Evolutionary conservation across 306 rosid genomes (phyloP).

Genomic region (Pterocarpus santalinus): DNA sequence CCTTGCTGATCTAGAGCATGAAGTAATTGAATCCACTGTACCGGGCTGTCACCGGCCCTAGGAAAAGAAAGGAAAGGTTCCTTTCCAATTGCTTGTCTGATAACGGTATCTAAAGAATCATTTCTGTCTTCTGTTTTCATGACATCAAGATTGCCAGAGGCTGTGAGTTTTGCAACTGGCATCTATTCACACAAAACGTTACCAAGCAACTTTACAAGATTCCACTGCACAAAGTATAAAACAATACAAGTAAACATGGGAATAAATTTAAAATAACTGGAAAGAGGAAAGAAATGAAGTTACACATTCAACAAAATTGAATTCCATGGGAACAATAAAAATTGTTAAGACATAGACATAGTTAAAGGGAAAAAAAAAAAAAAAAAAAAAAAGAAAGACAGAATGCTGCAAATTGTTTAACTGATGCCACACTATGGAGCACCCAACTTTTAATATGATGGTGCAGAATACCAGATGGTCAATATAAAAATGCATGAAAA

Average conservation of each 20-base stretch:
- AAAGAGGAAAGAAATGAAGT: neutral
- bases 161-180: conserved; percentile 80
- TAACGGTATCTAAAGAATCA: conserved; percentile 77
- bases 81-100: conserved; percentile 78
- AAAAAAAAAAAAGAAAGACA: neutral
- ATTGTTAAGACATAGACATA: neutral
- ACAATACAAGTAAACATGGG: conserved; percentile 28
- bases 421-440: conserved; percentile 10
- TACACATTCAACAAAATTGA: conserved; percentile 32
- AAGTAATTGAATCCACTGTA: conserved; percentile 86
- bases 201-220: conserved; percentile 41
- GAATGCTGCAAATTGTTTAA: neutral
- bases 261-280: conserved; percentile 26
- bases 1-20: conserved; percentile 95
- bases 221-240: conserved; percentile 50
- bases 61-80: conserved; percentile 82
- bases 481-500: neutral
- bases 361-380: neutral
- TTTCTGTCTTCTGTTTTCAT: conserved; percentile 81
- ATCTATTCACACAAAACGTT: conserved; percentile 58
- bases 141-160: conserved; percentile 61
- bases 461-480: neutral
- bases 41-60: conserved; percentile 75
- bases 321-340: conserved; percentile 22
- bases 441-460: neutral